Conservation (phyloP, 2,329 filamentous ascomycete genomes). For the Claviceps arundinis region DNA sequence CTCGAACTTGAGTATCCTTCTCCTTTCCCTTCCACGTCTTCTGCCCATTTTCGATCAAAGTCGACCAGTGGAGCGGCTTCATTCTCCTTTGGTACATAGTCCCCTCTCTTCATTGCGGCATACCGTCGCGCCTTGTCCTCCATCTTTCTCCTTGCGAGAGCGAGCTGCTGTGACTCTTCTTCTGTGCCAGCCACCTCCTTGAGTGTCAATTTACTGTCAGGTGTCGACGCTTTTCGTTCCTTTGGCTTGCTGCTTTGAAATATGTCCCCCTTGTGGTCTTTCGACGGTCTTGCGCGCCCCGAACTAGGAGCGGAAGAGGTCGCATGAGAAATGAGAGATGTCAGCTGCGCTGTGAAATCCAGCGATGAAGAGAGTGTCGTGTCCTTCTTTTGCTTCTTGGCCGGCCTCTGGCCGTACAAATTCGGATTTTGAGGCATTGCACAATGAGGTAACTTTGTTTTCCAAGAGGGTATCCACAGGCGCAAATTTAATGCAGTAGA, state of each 20-base stretch:
- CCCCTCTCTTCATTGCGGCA: slow-evolving; percentile 79
- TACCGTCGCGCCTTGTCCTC: slow-evolving; percentile 84
- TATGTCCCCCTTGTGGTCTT: slow-evolving; percentile 34
- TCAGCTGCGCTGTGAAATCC: slow-evolving; percentile 79
- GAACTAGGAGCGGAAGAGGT: slow-evolving; percentile 28
- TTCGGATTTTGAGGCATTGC: slow-evolving; percentile 51
- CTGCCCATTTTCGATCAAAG: slow-evolving; percentile 93
- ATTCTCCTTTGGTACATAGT: slow-evolving; percentile 57
- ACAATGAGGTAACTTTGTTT: not conserved
- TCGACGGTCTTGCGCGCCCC: slow-evolving; percentile 32
- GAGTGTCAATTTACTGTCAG: slow-evolving; percentile 36
- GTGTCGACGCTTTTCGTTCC: slow-evolving; percentile 25
- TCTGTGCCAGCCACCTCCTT: slow-evolving; percentile 41
- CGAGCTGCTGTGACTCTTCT: slow-evolving; percentile 55
- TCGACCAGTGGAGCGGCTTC: slow-evolving; percentile 63
- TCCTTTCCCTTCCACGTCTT: slow-evolving; percentile 42
- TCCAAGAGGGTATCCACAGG: not conserved
- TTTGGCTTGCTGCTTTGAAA: slow-evolving; percentile 19
- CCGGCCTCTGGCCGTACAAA: slow-evolving; percentile 63
- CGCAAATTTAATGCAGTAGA: not conserved
- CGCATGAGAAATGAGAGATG: slow-evolving; percentile 56
- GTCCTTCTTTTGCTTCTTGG: slow-evolving; percentile 56
- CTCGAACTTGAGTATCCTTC: slow-evolving; percentile 44
- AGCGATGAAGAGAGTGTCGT: slow-evolving; percentile 60
- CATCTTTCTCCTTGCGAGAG: slow-evolving; percentile 65